These are phyloP conservation scores for Solanum chiquidenum DNA, from an alignment of 257 asterid genomes.

Conservation along the genomic window DNA sequence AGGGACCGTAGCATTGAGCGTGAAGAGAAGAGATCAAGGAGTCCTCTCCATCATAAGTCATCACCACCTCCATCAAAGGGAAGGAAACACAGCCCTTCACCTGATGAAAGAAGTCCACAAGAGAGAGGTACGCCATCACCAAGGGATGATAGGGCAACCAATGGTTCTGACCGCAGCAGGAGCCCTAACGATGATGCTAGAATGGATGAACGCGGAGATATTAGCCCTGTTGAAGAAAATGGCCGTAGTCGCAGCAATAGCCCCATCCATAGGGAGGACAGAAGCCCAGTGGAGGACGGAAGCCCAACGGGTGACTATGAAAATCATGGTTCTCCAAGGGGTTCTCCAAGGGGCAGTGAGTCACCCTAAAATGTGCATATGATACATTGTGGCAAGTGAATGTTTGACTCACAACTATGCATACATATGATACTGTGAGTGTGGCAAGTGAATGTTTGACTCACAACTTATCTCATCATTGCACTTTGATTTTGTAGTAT, in stretches of 20 bases:
- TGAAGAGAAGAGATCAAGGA: conserved; percentile 41
- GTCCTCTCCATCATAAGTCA: conserved; percentile 27
- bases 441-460: neutral
- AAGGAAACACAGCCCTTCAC: conserved; percentile 16
- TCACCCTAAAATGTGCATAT: conserved; percentile 3
- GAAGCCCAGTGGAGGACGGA: conserved; percentile 14
- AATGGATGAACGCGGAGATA: conserved; percentile 4
- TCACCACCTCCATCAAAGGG: conserved; percentile 27
- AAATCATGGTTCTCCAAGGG: conserved; percentile 34
- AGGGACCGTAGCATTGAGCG: conserved; percentile 33
- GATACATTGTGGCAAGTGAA: neutral
- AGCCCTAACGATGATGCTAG: conserved; percentile 22
- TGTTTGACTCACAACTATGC: neutral
- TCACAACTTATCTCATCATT: neutral
- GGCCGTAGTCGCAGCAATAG: conserved; percentile 26
- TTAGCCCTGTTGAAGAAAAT: conserved; percentile 35
- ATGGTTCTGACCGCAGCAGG: conserved; percentile 26
- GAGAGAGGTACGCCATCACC: conserved; percentile 34
- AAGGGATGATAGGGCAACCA: conserved; percentile 19
- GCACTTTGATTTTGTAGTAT: neutral
- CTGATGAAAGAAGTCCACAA: conserved; percentile 38
- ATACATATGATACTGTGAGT: neutral
- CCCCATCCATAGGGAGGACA: conserved; percentile 22
- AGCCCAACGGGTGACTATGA: conserved; percentile 14
- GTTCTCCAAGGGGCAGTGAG: conserved; percentile 43